Base-by-base conservation (phyloP, 164 flowering plant genomes). In the Aristolochia fimbriata region DNA sequence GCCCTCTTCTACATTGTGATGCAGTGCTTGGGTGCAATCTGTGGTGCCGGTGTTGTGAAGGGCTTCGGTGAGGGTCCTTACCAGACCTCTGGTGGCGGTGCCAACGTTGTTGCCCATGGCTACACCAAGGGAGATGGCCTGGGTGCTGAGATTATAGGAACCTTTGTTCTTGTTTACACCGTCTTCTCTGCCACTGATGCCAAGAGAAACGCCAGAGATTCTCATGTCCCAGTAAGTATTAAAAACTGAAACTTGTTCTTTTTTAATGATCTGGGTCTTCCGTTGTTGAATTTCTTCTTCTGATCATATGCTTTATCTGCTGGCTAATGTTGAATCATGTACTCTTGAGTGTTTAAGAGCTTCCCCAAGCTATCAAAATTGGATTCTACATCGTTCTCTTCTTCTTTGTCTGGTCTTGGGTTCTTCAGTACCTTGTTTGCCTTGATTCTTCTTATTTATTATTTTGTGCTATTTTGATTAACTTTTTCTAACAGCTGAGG, bases 111-210 rank as follows among this genome's bases (percentile, higher is more conserved):
- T 16, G 58, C 50, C 63, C 75, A 53, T 67, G 87, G 84, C 30
- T 82, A 80, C 72, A 76, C 84, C 48, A 78, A 77, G 58, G 81
- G 83, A 6, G 71, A 68, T 55, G 87, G 83, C 25, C 77, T 82
- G 41, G 83, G 82, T 37, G 82, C 82, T 47, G 87, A 82, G 76
- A 76, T 82, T 53, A 62, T 82, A 27, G 87, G 86, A 56, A 80
- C 83, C 43, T 82, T 80, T 61, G 81, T 80, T 19, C 86, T 81
- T 65, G 81, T 81, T 23, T 81, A 78, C 77, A 80, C 86, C 2
- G 86, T 82, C 49, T 80, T 80, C 76, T 82, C 87, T 62, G 84
- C 87, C 2, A 83, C 84, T 57, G 87, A 83, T 68, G 87, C 84
- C 45, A 83, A 83, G 80, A 75, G 87, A 60, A 83, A 55, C 48